phyloP scores from a whole-genome alignment of 192 early-diverging fungal species.

The Backusella macrospora region DNA sequence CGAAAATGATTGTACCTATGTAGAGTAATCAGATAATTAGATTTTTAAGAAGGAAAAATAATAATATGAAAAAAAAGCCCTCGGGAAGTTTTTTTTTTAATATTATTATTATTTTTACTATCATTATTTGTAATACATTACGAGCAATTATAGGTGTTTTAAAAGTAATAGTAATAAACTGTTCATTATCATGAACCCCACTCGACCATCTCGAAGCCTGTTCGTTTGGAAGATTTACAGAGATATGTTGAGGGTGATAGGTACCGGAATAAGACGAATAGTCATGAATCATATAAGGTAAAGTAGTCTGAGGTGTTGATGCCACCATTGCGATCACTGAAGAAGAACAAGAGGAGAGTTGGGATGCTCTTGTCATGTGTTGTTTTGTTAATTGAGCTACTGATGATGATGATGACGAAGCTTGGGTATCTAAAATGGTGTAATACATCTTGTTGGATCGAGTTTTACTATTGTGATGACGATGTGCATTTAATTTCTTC shows the following conservation, averaged over 20 bases:
- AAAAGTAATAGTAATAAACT: slow-evolving; percentile 87
- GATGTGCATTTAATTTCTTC: neutral
- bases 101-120: slow-evolving; percentile 27
- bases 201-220: slow-evolving; percentile 92
- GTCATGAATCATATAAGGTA: slow-evolving; percentile 63
- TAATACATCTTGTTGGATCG: slow-evolving; percentile 11
- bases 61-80: neutral
- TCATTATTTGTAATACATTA: slow-evolving; percentile 45
- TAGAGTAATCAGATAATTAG: neutral
- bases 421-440: slow-evolving; percentile 13
- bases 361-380: slow-evolving; percentile 3
- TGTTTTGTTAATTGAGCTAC: slow-evolving; percentile 3
- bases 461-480: neutral
- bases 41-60: slow-evolving; percentile 6
- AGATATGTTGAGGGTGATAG: slow-evolving; percentile 86
- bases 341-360: neutral
- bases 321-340: neutral
- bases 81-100: neutral
- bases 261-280: slow-evolving; percentile 83
- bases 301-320: neutral
- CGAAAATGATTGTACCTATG: slow-evolving; percentile 87
- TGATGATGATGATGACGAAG: neutral
- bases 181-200: slow-evolving; percentile 82
- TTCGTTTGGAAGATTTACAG: slow-evolving; percentile 79
- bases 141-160: slow-evolving; percentile 80